Evolutionary conservation across 1,284 basidiomycete genomes (phyloP).

Genomic region (Rhizoctonia solani): DNA sequence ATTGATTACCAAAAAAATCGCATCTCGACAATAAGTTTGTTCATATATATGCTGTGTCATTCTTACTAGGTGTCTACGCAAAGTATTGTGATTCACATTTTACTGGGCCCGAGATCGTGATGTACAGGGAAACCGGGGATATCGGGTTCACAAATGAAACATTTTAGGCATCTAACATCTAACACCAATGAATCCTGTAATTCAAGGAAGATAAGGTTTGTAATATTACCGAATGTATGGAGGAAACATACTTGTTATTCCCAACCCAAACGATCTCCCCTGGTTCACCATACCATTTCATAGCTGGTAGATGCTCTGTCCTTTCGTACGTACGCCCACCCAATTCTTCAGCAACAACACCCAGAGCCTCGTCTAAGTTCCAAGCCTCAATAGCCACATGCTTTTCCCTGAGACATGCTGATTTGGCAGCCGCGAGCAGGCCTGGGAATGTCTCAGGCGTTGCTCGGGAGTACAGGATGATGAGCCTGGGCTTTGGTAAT

Average conservation of each 20-base stretch:
- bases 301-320: constrained; percentile 55
- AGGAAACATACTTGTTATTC: constrained; percentile 56
- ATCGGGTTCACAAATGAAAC: too few species aligned
- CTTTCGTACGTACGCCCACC: constrained; percentile 52
- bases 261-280: constrained; percentile 55
- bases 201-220: too few species aligned
- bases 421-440: constrained; percentile 50
- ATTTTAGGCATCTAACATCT: too few species aligned
- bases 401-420: constrained; percentile 49
- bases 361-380: constrained; percentile 53
- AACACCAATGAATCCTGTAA: too few species aligned
- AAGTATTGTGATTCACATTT: too few species aligned
- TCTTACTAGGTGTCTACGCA: too few species aligned
- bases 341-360: constrained; percentile 44
- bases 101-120: too few species aligned
- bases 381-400: constrained; percentile 59
- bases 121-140: too few species aligned
- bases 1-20: too few species aligned
- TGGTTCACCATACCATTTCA: constrained; percentile 62
- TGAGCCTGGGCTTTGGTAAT: constrained; percentile 48
- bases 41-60: too few species aligned
- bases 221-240: too few species aligned
- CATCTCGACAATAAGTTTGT: too few species aligned
- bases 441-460: constrained; percentile 47
- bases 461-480: constrained; percentile 57